A percentile compares a stretch with the other conserved stretches of the same genome.
Evolutionary conservation across 2,329 filamentous ascomycete species (phyloP).

Genomic region (Delphinella strobiligena): DNA sequence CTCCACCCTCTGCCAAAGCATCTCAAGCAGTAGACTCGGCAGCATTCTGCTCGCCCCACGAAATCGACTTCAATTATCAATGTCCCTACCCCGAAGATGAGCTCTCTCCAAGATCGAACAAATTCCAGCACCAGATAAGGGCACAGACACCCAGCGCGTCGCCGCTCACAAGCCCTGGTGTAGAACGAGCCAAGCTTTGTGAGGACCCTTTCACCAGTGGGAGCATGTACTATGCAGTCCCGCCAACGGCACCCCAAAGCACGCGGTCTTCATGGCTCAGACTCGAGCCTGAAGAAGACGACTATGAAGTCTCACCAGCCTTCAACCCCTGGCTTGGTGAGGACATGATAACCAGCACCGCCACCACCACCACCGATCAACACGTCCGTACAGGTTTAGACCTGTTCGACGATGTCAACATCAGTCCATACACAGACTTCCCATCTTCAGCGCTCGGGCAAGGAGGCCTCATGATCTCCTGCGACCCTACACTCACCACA

Average conservation of each 20-base stretch:
- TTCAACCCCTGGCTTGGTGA: conserved; percentile 4
- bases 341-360: no score
- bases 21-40: conserved; percentile 1
- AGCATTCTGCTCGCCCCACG: neutral
- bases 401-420: conserved; percentile 11
- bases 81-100: neutral
- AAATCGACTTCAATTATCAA: conserved; percentile 1
- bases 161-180: conserved; percentile 6
- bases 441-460: conserved; percentile 9
- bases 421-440: conserved; percentile 9
- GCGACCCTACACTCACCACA: conserved; percentile 18
- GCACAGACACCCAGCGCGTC: neutral
- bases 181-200: conserved; percentile 2
- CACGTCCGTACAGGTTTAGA: no score
- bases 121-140: neutral
- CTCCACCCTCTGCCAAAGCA: conserved; percentile 3
- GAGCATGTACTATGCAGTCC: neutral
- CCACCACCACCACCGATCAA: no score
- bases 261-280: neutral
- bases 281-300: neutral
- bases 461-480: conserved; percentile 21
- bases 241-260: neutral
- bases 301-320: conserved; percentile 3
- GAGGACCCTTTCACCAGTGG: neutral
- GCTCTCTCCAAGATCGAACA: neutral